A percentile compares a stretch with the other conserved stretches of the same genome.
These are phyloP conservation scores for Nothopassalora personata DNA, from an alignment of 2,329 filamentous ascomycete species.

Conservation along the genomic window DNA sequence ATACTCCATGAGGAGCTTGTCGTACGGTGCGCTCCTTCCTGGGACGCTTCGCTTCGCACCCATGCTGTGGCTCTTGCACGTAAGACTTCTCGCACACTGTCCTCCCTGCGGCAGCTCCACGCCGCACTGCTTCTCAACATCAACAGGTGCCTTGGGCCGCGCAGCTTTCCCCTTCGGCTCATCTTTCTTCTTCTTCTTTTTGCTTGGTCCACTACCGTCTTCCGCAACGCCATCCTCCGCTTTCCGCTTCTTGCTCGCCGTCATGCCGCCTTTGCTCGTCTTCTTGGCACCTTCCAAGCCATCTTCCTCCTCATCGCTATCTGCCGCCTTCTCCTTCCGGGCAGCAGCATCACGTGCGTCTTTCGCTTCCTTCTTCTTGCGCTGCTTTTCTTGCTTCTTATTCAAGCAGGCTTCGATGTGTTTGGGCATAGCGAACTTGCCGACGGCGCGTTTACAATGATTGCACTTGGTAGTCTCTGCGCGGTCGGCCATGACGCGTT, in stretches of 20 bases:
- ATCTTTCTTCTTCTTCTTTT: slow-evolving; percentile 67
- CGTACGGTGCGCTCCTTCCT: slow-evolving; percentile 79
- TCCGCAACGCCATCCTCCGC: slow-evolving; percentile 50
- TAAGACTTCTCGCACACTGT: slow-evolving; percentile 78
- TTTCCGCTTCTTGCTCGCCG: slow-evolving; percentile 41
- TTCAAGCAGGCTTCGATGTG: slow-evolving; percentile 82
- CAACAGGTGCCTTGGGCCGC: slow-evolving; percentile 83
- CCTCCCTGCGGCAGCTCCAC: slow-evolving; percentile 78
- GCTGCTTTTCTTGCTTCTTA: slow-evolving; percentile 65
- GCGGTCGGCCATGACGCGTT: slow-evolving; percentile 72
- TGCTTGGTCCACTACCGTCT: slow-evolving; percentile 63
- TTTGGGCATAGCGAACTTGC: slow-evolving; percentile 66
- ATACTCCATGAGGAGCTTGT: slow-evolving; percentile 66
- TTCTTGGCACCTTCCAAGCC: slow-evolving; percentile 22
- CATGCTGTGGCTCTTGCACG: slow-evolving; percentile 89
- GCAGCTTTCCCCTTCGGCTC: slow-evolving; percentile 56
- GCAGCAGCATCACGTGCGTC: slow-evolving; percentile 48
- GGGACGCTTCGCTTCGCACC: slow-evolving; percentile 85
- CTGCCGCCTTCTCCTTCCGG: slow-evolving; percentile 38
- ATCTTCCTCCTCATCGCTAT: slow-evolving; percentile 39
- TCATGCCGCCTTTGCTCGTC: slow-evolving; percentile 26
- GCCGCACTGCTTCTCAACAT: slow-evolving; percentile 89
- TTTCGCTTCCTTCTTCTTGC: slow-evolving; percentile 60
- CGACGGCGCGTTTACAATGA: slow-evolving; percentile 84
- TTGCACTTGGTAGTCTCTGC: slow-evolving; percentile 79